Percentiles rank a stretch among this genome's conserved stretches.
These are phyloP conservation scores for barrel medic (Medicago truncatula) DNA, from an alignment of 306 rosid species.

Conservation along the genomic window DNA sequence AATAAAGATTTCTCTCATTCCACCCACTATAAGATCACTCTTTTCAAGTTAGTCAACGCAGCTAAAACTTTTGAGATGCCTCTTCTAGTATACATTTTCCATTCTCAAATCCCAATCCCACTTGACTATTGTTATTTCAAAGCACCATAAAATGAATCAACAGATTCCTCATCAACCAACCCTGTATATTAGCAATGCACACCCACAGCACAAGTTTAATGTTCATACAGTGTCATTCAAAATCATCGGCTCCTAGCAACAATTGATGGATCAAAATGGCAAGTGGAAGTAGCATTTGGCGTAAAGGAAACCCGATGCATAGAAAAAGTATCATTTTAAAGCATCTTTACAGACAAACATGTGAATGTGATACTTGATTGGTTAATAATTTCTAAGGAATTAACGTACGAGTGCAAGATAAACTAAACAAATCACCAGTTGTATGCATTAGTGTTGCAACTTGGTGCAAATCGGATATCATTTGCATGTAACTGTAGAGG, in stretches of 20 bases:
- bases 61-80: background rate
- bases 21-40: background rate
- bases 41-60: conserved; percentile 22
- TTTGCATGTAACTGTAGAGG: too few relatives aligned
- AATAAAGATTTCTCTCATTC: background rate
- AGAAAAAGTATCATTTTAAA: background rate
- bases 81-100: background rate
- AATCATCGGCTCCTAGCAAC: conserved; percentile 20
- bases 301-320: too few relatives aligned
- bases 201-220: background rate
- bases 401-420: background rate
- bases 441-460: background rate
- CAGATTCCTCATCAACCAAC: background rate
- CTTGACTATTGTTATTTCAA: conserved; percentile 1
- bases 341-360: background rate
- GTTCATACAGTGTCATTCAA: background rate
- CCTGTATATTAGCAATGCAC: background rate
- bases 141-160: background rate
- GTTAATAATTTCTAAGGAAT: conserved; percentile 5
- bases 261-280: conserved; percentile 30
- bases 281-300: background rate
- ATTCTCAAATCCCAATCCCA: background rate
- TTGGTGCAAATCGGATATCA: too few relatives aligned
- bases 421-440: background rate
- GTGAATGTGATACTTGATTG: background rate